Evolutionary conservation across 352 stramenopile species (phyloP), one percentile per base, ranked within the genome.

Genomic region (Globisporangium carolinianum): DNA sequence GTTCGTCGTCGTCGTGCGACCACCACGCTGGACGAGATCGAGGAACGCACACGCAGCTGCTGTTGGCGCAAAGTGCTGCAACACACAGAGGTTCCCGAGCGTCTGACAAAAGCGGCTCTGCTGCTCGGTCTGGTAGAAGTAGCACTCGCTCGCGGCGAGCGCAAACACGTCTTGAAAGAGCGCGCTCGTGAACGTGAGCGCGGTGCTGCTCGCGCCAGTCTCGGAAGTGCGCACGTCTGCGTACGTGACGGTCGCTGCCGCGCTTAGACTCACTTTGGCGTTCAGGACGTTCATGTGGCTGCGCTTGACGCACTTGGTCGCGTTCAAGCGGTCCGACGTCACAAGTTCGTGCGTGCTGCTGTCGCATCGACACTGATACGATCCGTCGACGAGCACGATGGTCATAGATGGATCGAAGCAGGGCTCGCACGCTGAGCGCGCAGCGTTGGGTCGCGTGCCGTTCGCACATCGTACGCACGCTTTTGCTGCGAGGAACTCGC

Each of bases 1-100:
- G 51, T 88, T 83, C 3, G 70, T 69, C 12, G 59, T 75, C 17
- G 74, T 71, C 8, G 61, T 67, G 39, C 75, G 72, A 1, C 75
- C 73, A 36, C 66, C 83, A 41, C 69, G 73, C 60, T 89, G 76
- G 57, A 97, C 87, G 5, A 82, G 63, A 7, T 86, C 60, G 47
- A 96, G 76, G 6, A 97, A 59, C 18, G 69, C 68, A 54, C 94
- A 98, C 0, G 89, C 76, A 6, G 75, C 50, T 6, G 72, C 59
- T 1, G 65, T 62, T 18, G 78, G 61, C 32, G 83, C 67, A 58
- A 98, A 96, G 61, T 97, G 82, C 58, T 94, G 83, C n/a, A 98
- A 62, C 7, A 97, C 91, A 55, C 95, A 98, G 12, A 98, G 60
- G 61, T 98, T 98, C 10, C 83, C 86, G 6, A 98, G 76, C 5